Evolutionary conservation across 2,329 filamentous ascomycete genomes (phyloP).

Genomic region (Epichloe typhina): DNA sequence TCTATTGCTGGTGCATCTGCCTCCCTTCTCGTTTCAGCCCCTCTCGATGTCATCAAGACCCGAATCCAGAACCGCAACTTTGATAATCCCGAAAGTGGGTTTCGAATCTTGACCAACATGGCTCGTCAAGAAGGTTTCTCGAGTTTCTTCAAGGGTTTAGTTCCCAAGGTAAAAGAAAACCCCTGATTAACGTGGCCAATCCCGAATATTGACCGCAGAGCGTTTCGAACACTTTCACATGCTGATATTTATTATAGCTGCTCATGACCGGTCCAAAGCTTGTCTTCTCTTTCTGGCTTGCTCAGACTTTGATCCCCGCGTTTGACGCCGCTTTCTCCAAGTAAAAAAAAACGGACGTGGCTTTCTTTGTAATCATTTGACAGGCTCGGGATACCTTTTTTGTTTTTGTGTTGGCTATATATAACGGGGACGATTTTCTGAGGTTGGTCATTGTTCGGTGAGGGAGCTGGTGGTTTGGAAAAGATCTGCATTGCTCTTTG

Average conservation of each 20-base stretch:
- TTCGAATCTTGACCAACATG: conserved; percentile 89
- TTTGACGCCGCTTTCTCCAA: conserved; percentile 46
- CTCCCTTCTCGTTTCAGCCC: conserved; percentile 91
- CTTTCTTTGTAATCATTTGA: not conserved
- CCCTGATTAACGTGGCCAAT: not conserved
- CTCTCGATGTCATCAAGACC: conserved; percentile 95
- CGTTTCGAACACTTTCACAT: conserved; percentile 8
- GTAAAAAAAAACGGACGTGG: not conserved
- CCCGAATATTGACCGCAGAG: not conserved
- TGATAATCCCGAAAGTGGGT: conserved; percentile 89
- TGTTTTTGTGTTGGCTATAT: not conserved
- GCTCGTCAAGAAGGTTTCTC: conserved; percentile 72
- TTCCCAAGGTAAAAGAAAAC: conserved; percentile 54
- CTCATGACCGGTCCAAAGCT: conserved; percentile 98
- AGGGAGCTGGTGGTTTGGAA: not conserved
- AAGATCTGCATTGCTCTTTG: not conserved
- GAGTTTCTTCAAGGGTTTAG: conserved; percentile 95
- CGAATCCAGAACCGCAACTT: conserved; percentile 98
- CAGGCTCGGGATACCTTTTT: not conserved
- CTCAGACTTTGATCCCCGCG: conserved; percentile 90
- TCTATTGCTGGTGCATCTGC: conserved; percentile 91
- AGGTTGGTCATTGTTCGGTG: not conserved
- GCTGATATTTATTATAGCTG: conserved; percentile 35
- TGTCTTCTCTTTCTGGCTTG: conserved; percentile 99
- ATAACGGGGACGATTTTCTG: not conserved